Percentiles rank a stretch among this genome's conserved stretches.
Conservation (phyloP, 2,329 filamentous ascomycete genomes). For the Thermothelomyces thermophilus region DNA sequence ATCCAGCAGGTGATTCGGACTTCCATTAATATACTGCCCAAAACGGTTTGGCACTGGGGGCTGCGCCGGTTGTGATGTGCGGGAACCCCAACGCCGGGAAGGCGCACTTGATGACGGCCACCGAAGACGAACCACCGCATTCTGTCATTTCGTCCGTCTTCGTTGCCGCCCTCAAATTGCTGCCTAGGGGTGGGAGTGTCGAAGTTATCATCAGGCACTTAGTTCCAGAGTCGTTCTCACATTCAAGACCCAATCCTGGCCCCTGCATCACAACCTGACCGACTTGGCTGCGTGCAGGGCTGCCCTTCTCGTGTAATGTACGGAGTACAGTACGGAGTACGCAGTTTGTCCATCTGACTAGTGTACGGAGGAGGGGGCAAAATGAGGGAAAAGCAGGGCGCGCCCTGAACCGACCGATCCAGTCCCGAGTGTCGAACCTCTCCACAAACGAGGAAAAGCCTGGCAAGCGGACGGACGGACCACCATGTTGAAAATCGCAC, state of each 20-base stretch:
- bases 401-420: background rate
- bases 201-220: no score
- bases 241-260: no score
- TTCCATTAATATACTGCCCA: constrained; percentile 2
- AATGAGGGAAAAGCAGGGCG: background rate
- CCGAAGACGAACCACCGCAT: background rate
- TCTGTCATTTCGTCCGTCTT: background rate
- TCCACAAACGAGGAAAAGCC: constrained; percentile 7
- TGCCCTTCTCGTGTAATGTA: no score
- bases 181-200: no score
- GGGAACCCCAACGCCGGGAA: constrained; percentile 1
- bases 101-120: constrained; percentile 11
- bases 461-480: constrained; percentile 5
- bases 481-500: constrained; percentile 12
- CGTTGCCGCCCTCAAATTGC: background rate
- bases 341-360: no score
- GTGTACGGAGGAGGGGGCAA: no score
- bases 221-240: no score
- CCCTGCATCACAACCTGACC: no score
- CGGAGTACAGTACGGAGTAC: no score
- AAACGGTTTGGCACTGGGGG: constrained; percentile 7
- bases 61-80: background rate
- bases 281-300: no score
- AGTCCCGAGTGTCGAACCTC: constrained; percentile 1
- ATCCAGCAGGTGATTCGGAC: constrained; percentile 6